Percentiles rank a stretch among this genome's conserved stretches.
phyloP scores from a whole-genome alignment of 495 filamentous ascomycete species.

The Aspergillus egyptiacus region DNA sequence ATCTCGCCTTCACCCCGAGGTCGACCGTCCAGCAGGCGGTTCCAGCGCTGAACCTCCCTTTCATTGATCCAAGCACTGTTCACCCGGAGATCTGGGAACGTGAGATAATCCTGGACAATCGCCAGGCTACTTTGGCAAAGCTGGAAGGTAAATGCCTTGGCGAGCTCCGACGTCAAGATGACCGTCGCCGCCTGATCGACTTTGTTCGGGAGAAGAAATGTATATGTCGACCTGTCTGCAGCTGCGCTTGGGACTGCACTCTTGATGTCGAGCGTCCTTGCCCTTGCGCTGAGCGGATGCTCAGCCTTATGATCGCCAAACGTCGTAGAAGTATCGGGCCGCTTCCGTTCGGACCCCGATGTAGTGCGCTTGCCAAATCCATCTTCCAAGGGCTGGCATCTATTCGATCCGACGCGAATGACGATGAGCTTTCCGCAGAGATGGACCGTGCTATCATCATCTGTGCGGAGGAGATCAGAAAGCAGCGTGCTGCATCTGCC shows the following conservation, averaged over 20 bases:
- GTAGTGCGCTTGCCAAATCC: constrained; percentile 22
- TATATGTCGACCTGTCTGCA: constrained; percentile 28
- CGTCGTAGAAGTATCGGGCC: constrained; percentile 13
- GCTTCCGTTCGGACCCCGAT: constrained; percentile 21
- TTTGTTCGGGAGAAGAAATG: constrained; percentile 31
- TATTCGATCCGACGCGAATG: constrained; percentile 15
- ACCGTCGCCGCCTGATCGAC: constrained; percentile 15
- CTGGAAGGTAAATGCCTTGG: constrained; percentile 31
- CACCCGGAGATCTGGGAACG: constrained; percentile 18
- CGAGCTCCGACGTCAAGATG: constrained; percentile 28
- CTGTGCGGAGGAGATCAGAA: constrained; percentile 25
- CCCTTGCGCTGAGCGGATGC: constrained; percentile 32
- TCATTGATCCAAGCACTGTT: constrained; percentile 18
- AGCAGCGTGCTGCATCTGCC: constrained; percentile 18
- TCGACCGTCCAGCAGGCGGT: constrained; percentile 13
- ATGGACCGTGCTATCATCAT: constrained; percentile 19
- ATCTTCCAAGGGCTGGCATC: constrained; percentile 25
- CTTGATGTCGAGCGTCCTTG: constrained; percentile 24
- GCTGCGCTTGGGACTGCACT: constrained; percentile 32
- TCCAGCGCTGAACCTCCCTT: constrained; percentile 20
- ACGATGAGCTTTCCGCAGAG: constrained; percentile 17
- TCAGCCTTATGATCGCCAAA: constrained; percentile 27
- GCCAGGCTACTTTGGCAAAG: constrained; percentile 26
- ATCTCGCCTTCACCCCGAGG: constrained; percentile 22
- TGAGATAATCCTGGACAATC: constrained; percentile 27